Conservation (phyloP, 805 yeast genomes). For the Diddensiella caesifluorescens region DNA sequence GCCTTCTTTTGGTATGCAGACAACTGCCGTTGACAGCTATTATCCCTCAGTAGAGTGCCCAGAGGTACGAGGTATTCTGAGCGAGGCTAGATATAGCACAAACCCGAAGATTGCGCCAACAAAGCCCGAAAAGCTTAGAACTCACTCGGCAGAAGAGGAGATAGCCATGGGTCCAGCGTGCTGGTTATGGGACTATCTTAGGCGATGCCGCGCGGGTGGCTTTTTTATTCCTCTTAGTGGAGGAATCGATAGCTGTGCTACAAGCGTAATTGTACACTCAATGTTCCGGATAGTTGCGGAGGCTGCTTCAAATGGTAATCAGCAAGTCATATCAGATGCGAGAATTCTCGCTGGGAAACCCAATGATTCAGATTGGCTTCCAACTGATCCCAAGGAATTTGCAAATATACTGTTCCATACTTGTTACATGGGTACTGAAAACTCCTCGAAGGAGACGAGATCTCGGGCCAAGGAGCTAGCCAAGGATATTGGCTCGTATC, state of each 20-base stretch:
- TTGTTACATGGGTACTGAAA: conserved; percentile 91
- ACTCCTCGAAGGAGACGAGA: conserved; percentile 86
- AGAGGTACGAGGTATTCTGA: conserved; percentile 18
- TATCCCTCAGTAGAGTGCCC: conserved; percentile 24
- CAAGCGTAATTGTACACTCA: conserved; percentile 87
- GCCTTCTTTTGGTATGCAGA: conserved; percentile 69
- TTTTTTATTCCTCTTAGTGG: conserved; percentile 92
- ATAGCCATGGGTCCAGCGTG: conserved; percentile 98
- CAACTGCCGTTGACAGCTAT: conserved; percentile 40
- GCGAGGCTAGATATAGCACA: conserved; percentile 34
- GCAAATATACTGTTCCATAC: conserved; percentile 78
- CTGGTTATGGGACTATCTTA: conserved; percentile 97
- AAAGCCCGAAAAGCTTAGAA: conserved; percentile 42
- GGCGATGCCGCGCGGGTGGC: conserved; percentile 88
- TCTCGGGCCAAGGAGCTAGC: conserved; percentile 75
- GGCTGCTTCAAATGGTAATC: conserved; percentile 62
- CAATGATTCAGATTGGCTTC: conserved; percentile 50
- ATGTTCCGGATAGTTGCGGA: conserved; percentile 84
- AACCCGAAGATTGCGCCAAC: conserved; percentile 62
- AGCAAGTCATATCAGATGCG: conserved; percentile 73
- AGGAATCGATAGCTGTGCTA: conserved; percentile 97
- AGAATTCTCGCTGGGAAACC: conserved; percentile 54
- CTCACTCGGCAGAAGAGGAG: conserved; percentile 89
- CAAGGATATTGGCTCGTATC: conserved; percentile 74
- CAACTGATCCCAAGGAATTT: conserved; percentile 68